Base-by-base conservation (phyloP, 768 basidiomycete species). In the Leccinum arenicola region DNA sequence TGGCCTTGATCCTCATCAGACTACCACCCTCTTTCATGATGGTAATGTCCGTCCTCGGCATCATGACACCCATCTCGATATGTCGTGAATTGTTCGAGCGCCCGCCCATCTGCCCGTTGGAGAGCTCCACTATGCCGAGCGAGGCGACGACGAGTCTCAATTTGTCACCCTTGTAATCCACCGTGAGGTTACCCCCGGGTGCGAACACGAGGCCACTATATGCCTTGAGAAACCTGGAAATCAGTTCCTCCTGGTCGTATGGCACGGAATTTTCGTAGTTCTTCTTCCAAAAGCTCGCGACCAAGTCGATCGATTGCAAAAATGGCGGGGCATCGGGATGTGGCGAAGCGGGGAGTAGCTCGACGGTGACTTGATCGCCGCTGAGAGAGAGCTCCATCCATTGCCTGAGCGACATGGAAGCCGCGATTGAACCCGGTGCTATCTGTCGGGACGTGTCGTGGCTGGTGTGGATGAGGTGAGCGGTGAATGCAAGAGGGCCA, bases 211-310 rank as follows among this genome's bases (percentile, higher is more conserved):
- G 76, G 6, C 85, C 87, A 56, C 76, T 84, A 78, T 88, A 95
- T 0, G 87, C 87, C 61, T 85, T 84, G 64, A 91, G 67, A 70
- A 98, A 88, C 45, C 82, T 86, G 21, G 78, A 75, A 3, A 84
- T 81, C 76, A 98, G 89, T 33, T 97, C 94, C 61, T 99, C 96
- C 14, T 87, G 84, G 55, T 90, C 88, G 74, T 89, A 97, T n/a
- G 84, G 81, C 63, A 88, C 88, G 1, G 78, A 70, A 29, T 82
- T 79, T 60, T 88, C 83, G 25, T 76, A 72, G 2, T 81, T 80
- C 52, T 75, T 79, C 17, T 80, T 80, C 50, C 79, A 65, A 70
- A 92, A 89, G 57, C 85, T 84, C 57, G 88, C 78, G 73, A 97
- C 89, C 21, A 99, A 68, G 69, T 96, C 91, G 55, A 96, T 75